phyloP scores from a whole-genome alignment of 768 basidiomycete genomes.

The Lactifluus subvellereus region DNA sequence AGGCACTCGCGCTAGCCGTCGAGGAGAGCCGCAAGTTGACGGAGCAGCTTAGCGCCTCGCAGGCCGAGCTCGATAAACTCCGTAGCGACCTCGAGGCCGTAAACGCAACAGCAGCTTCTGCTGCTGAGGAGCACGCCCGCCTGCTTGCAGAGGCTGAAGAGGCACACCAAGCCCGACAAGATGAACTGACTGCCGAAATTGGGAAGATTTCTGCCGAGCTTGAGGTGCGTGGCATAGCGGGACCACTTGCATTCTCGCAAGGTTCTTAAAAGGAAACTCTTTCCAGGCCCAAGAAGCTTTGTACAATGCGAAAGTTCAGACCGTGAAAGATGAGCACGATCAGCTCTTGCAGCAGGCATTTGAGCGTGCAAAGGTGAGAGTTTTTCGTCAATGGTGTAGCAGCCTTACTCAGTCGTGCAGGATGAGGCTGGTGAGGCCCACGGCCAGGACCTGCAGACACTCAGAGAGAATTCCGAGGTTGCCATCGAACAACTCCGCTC shows the following conservation, averaged over 20 bases:
- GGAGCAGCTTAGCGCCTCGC: constrained; percentile 24
- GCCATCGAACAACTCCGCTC: constrained; percentile 65
- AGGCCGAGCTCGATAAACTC: constrained; percentile 39
- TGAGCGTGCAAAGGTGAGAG: constrained; percentile 66
- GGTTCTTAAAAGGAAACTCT: constrained; percentile 7
- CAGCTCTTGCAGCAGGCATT: constrained; percentile 62
- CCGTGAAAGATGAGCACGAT: constrained; percentile 59
- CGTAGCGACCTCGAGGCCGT: constrained; percentile 42
- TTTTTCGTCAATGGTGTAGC: background rate
- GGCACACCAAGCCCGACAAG: constrained; percentile 43
- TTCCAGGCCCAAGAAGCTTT: constrained; percentile 60
- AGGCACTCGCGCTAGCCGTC: constrained; percentile 40
- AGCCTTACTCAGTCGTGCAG: constrained; percentile 34
- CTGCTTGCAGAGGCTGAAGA: constrained; percentile 51
- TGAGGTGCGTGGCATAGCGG: constrained; percentile 42
- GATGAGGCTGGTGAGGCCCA: constrained; percentile 67
- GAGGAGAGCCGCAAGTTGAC: constrained; percentile 32
- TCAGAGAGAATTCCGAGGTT: constrained; percentile 59
- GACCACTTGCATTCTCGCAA: background rate
- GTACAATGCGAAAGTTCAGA: constrained; percentile 61
- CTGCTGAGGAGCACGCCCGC: constrained; percentile 42
- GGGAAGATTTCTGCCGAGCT: constrained; percentile 54
- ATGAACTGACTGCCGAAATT: constrained; percentile 50
- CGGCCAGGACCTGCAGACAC: constrained; percentile 58
- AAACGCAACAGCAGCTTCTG: constrained; percentile 39